Evolutionary conservation across 345 rosid species (phyloP).

Genomic region (Lepidium aucheri): DNA sequence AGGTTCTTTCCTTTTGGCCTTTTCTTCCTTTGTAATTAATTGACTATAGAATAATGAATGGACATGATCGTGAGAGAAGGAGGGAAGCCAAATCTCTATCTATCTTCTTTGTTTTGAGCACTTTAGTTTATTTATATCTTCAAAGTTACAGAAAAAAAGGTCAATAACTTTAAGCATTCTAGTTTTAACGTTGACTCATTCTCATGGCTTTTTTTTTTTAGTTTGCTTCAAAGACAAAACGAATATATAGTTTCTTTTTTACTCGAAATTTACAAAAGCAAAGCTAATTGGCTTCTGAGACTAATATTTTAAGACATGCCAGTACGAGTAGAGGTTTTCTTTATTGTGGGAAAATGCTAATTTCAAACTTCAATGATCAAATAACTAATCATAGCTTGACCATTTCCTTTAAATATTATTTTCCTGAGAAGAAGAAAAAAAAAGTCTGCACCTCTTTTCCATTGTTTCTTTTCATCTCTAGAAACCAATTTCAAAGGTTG

Average conservation of each 20-base stretch:
- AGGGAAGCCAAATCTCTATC: background rate
- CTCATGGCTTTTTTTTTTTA: background rate
- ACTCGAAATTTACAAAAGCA: background rate
- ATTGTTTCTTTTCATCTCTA: conserved; percentile 5
- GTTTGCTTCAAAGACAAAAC: background rate
- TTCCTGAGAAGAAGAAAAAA: background rate
- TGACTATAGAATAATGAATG: background rate
- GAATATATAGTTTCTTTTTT: conserved; percentile 7
- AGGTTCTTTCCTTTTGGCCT: no score
- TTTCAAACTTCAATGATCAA: conserved; percentile 25
- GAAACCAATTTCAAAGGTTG: conserved; percentile 16
- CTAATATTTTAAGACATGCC: conserved; percentile 12
- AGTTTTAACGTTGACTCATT: background rate
- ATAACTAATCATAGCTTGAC: conserved; percentile 24
- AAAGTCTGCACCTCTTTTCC: conserved; percentile 4
- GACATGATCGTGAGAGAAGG: background rate
- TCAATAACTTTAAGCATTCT: background rate
- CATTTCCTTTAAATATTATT: conserved; percentile 11
- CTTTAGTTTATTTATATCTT: background rate
- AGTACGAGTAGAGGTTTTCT: background rate
- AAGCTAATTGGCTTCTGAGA: conserved; percentile 6
- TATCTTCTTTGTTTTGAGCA: background rate
- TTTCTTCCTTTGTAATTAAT: background rate
- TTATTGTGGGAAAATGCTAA: conserved; percentile 7
- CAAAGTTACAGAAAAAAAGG: conserved; percentile 2